Evolutionary conservation across 139 green algal genomes (phyloP).

Genomic region (Astrephomene gubernaculifera): DNA sequence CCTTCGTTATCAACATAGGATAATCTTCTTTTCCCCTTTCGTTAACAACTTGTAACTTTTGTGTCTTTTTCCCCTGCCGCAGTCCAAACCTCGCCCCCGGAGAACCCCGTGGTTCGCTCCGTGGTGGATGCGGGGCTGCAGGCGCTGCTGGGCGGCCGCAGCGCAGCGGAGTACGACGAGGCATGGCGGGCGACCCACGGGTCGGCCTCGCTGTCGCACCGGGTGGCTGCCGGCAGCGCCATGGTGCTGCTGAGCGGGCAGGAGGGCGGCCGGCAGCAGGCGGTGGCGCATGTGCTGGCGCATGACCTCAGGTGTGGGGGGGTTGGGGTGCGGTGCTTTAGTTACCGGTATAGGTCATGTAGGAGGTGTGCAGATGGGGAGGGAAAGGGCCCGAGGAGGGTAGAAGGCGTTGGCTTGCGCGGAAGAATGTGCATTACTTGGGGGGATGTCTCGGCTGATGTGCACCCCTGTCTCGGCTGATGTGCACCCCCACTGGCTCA

Average conservation of each 20-base stretch:
- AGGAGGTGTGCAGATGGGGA: no score
- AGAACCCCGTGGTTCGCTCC: constrained; percentile 52
- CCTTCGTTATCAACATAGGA: no score
- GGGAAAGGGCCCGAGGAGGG: no score
- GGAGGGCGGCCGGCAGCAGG: constrained; percentile 7
- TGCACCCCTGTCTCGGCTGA: no score
- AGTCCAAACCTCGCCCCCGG: background rate
- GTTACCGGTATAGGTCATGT: no score
- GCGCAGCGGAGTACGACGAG: constrained; percentile 37
- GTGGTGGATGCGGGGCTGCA: constrained; percentile 57
- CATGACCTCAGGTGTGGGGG: constrained; percentile 2
- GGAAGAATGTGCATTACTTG: no score
- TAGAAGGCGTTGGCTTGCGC: no score
- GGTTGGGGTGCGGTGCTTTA: no score
- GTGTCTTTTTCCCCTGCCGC: background rate
- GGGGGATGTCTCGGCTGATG: no score
- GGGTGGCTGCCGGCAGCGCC: constrained; percentile 63
- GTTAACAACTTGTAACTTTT: no score
- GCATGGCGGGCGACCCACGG: constrained; percentile 55
- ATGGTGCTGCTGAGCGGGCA: constrained; percentile 45
- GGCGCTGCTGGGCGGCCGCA: constrained; percentile 59
- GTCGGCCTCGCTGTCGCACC: constrained; percentile 53
- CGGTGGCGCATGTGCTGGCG: constrained; percentile 29
- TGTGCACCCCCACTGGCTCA: no score
- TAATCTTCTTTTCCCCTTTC: background rate